Base-by-base conservation (phyloP, 495 filamentous ascomycete species). In the Barbatosphaeria neglecta region DNA sequence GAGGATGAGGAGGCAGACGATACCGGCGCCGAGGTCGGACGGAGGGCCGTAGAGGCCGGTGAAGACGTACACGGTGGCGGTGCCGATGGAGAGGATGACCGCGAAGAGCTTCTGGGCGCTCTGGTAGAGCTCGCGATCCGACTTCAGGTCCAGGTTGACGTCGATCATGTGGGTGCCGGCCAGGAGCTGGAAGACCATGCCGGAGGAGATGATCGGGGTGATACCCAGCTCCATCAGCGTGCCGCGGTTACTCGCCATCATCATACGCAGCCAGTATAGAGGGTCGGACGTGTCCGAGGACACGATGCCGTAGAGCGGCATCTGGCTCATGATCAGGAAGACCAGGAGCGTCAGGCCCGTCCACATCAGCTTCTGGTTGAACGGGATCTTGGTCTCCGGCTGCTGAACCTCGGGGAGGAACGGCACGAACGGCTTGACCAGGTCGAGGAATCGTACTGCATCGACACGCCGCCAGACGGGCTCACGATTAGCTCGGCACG, bases 271-370 rank as follows among this genome's bases (percentile, higher is more conserved):
- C 93, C 93, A 99, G 82, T 97, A 99, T 60, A 99, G 73, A 51
- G 93, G 93, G 73, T 99, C 93, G 37, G 87, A 93, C 45, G 83
- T 88, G 70, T 98, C 92, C 51, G 90, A 95, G 46, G 90, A 93
- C 53, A 95, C 88, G 65, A 93, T 95, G 67, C 88, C 87, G 57
- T 93, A 94, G 50, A 93, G 70, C 50, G 93, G 93, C 92, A 99
- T 97, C 71, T 99, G 92, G 71, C 86, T 94, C 93, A 99, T 99
- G 64, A 99, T 90, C 83, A 98, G 75, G 80, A 97, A 98, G 72
- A 96, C 93, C 60, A 96, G 71, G 54, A 96, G 75, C 46, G 90
- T 97, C 68, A 95, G 81, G 63, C 89, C 90, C 28, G 93, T 99
- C 93, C 93, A 99, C 89, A 97, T 94, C 78, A 97, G 71, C 74